Evolutionary conservation across 179 eudicot species (phyloP).

Genomic region (Gypsophila paniculata): DNA sequence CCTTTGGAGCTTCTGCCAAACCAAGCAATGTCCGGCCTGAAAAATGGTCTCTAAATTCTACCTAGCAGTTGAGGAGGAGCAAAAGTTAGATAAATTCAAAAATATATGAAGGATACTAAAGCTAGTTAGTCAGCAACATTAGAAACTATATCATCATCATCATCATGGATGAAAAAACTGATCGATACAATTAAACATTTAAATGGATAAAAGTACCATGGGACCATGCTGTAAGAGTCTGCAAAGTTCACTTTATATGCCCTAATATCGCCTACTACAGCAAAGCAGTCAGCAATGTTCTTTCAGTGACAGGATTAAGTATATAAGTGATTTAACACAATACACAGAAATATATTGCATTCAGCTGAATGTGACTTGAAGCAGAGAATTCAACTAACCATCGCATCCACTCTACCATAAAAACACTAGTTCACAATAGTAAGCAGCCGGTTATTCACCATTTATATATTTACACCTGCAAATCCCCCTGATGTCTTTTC

Average conservation of each 20-base stretch:
- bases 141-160: neutral
- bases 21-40: slow-evolving; percentile 68
- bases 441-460: neutral
- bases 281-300: neutral
- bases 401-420: slow-evolving; percentile 1
- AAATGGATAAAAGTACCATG: neutral
- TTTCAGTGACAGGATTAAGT: neutral
- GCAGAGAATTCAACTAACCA: neutral
- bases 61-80: slow-evolving; percentile 38
- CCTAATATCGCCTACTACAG: neutral
- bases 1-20: slow-evolving; percentile 83
- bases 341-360: neutral
- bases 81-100: neutral
- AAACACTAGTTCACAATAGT: neutral
- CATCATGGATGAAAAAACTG: neutral
- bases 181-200: neutral
- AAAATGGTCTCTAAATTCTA: slow-evolving; percentile 72
- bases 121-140: neutral
- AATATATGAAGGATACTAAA: neutral
- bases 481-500: too few species aligned
- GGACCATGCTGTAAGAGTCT: neutral
- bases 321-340: neutral
- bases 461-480: neutral
- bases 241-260: neutral
- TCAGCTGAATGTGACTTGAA: slow-evolving; percentile 9